phyloP scores from a whole-genome alignment of 78 protist genomes.

The Dictyostelium brefeldianum region DNA sequence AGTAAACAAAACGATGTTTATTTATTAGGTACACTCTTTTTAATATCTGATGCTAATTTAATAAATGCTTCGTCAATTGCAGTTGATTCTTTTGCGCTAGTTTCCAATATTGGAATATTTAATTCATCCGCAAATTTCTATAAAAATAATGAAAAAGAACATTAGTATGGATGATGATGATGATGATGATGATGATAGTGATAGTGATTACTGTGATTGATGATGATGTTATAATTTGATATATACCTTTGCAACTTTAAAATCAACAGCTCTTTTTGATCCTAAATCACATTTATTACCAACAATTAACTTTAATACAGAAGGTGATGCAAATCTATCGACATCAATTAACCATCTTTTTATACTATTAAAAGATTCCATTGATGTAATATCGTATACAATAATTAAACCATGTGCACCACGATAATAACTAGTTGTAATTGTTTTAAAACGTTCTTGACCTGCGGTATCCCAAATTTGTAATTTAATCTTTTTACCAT shows the following conservation, averaged over 20 bases:
- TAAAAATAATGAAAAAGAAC: not conserved
- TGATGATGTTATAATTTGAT: too few relatives aligned
- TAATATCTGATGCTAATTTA: conserved; percentile 63
- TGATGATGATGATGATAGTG: too few relatives aligned
- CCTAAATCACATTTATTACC: conserved; percentile 78
- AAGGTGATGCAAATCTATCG: conserved; percentile 76
- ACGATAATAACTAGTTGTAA: conserved; percentile 95
- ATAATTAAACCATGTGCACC: conserved; percentile 98
- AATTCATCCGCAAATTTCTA: conserved; percentile 77
- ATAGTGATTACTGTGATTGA: too few relatives aligned
- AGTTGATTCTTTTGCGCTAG: conserved; percentile 78
- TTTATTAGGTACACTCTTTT: conserved; percentile 14
- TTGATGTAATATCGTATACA: conserved; percentile 97
- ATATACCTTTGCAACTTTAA: conserved; percentile 70
- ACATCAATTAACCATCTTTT: conserved; percentile 84
- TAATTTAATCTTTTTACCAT: conserved; percentile 92
- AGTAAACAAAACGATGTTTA: too few relatives aligned
- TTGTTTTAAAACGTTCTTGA: conserved; percentile 71
- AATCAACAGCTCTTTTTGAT: conserved; percentile 73
- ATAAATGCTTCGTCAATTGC: conserved; percentile 78
- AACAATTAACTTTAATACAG: conserved; percentile 66
- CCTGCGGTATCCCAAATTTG: conserved; percentile 91
- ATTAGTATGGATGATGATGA: not conserved
- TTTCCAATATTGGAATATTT: conserved; percentile 77
- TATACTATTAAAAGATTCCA: conserved; percentile 80